Percentiles rank a stretch among this genome's conserved stretches.
Conservation (phyloP, 768 basidiomycete genomes). For the Boletus reticulatus region DNA sequence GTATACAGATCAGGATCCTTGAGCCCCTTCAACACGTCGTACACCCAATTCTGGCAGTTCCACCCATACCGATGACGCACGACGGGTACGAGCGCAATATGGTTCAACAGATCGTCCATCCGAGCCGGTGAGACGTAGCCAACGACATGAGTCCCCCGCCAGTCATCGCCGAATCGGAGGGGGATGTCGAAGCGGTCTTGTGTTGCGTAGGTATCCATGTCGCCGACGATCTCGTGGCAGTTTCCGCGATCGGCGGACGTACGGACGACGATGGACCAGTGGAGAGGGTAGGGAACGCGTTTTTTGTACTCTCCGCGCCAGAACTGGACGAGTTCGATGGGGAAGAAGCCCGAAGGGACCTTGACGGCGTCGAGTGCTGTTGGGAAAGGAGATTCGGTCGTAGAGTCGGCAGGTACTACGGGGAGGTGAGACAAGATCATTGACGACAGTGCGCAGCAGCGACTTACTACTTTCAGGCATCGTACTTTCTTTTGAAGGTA, state of each 20-base stretch:
- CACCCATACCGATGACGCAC: conserved; percentile 13
- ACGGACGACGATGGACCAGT: conserved; percentile 29
- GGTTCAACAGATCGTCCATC: conserved; percentile 15
- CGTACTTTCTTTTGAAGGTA: not conserved
- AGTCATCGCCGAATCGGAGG: conserved; percentile 9
- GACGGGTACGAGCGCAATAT: conserved; percentile 20
- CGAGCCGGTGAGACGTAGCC: conserved; percentile 19
- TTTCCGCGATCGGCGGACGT: conserved; percentile 21
- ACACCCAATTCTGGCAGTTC: conserved; percentile 31
- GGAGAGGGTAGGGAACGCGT: conserved; percentile 17
- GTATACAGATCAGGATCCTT: conserved; percentile 9
- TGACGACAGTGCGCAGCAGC: not conserved
- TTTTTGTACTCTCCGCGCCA: conserved; percentile 25
- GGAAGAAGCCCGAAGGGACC: conserved; percentile 14
- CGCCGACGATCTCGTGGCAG: conserved; percentile 28
- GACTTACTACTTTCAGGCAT: conserved; percentile 4
- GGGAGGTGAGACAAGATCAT: not conserved
- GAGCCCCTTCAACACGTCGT: conserved; percentile 19
- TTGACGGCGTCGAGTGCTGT: conserved; percentile 14
- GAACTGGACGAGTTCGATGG: conserved; percentile 29
- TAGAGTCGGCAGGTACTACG: not conserved
- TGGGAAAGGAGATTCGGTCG: not conserved
- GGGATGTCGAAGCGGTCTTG: conserved; percentile 16
- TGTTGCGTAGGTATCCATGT: conserved; percentile 21
- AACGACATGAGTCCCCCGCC: conserved; percentile 27